Evolutionary conservation across 768 basidiomycete species (phyloP), one percentile per base, ranked within the genome.

Genomic region (Holtermannia corniformis): DNA sequence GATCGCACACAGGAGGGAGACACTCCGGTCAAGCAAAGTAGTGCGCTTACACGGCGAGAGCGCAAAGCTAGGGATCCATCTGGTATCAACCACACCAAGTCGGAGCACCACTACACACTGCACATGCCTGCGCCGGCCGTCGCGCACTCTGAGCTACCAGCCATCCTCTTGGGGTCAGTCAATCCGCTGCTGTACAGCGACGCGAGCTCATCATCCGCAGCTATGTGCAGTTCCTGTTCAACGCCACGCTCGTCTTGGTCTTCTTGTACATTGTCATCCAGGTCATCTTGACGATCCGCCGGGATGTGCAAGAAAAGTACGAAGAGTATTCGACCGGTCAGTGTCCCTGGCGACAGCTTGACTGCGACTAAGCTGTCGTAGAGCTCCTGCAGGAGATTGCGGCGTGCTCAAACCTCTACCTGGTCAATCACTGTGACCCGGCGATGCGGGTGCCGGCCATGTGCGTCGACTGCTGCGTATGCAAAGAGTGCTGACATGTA

Each of bases 201-300:
- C 43, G 44, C 60, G 58, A 47, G 57, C 43, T 14, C 14, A 13
- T n/a, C 20, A 13, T n/a, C 23, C 56, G n/a, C n/a, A 87, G 87
- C 56, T 97, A 97, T 72, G 76, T 93, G 20, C 93, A 97, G 69
- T 88, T 97, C 74, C 82, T 87, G 73, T 95, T 95, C 76, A 95
- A 96, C 72, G 74, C 87, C 21, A 83, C 86, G 4, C 79, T 96
- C 32, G 81, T 90, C 45, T 62, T 87, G 40, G 75, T 92, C 45
- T 85, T 87, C 64, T 75, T 99, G 57, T 95, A 91, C 68, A 78
- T 96, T 54, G 76, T 85, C 43, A 74, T 91, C 44, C 83, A 86
- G 67, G 90, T 92, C 74, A 83, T 97, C 65, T 75, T 86, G 54
- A 91, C 90, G 7, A 83, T 99, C 27, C 86, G 89, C 62, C 79